Evolutionary conservation across 1,139 yeast species (phyloP).

Genomic region (Diutina mesorugosa): DNA sequence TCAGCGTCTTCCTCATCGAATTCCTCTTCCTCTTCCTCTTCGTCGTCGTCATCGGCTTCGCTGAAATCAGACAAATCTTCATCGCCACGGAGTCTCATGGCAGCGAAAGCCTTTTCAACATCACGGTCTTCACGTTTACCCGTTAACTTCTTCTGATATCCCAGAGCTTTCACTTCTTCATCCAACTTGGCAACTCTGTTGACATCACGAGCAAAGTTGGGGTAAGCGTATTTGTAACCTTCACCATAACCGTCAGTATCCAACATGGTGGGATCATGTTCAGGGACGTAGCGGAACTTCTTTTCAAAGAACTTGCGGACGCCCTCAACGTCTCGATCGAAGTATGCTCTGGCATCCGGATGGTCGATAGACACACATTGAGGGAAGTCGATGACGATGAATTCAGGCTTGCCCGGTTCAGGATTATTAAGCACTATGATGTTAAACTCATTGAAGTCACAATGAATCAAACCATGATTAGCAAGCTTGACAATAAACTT

Average conservation of each 20-base stretch:
- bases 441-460: slow-evolving; percentile 95
- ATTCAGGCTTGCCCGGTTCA: slow-evolving; percentile 36
- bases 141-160: slow-evolving; percentile 59
- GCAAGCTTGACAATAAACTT: slow-evolving; percentile 72
- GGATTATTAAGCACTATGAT: slow-evolving; percentile 67
- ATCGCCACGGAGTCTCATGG: slow-evolving; percentile 36
- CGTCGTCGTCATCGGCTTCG: slow-evolving; percentile 18
- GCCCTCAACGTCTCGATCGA: slow-evolving; percentile 87
- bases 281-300: slow-evolving; percentile 65
- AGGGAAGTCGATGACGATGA: slow-evolving; percentile 90
- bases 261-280: slow-evolving; percentile 48
- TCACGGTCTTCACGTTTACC: slow-evolving; percentile 31
- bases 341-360: slow-evolving; percentile 73
- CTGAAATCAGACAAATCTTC: slow-evolving; percentile 19
- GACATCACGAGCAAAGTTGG: slow-evolving; percentile 69
- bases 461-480: slow-evolving; percentile 82
- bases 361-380: slow-evolving; percentile 94
- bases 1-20: slow-evolving; percentile 19
- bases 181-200: slow-evolving; percentile 59
- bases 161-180: slow-evolving; percentile 81
- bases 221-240: slow-evolving; percentile 68
- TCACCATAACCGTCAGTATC: slow-evolving; percentile 74
- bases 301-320: slow-evolving; percentile 70
- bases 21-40: slow-evolving; percentile 13
- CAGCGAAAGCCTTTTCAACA: slow-evolving; percentile 60